Percentiles rank a stretch among this genome's conserved stretches.
Evolutionary conservation across 768 basidiomycete genomes (phyloP).

Genomic region (Trametes meyenii): DNA sequence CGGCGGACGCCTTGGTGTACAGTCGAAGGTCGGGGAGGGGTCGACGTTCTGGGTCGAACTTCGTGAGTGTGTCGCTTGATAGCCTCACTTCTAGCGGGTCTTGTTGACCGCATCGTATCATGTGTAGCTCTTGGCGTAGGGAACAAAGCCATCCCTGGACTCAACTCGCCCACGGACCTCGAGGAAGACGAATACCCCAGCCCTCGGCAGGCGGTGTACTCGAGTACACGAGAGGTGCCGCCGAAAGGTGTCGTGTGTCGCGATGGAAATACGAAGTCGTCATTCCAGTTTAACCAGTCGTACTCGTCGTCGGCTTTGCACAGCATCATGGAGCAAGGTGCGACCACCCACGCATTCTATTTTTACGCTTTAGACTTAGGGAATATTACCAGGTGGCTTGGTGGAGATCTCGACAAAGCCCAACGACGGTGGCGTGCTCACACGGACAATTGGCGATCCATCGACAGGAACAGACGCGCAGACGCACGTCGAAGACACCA

Average conservation of each 20-base stretch:
- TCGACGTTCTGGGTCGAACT: constrained; percentile 91
- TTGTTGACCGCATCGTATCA: neutral
- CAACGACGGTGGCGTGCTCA: constrained; percentile 38
- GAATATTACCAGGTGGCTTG: constrained; percentile 47
- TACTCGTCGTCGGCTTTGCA: constrained; percentile 54
- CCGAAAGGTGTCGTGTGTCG: neutral
- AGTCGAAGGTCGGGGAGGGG: constrained; percentile 57
- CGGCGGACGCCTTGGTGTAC: constrained; percentile 48
- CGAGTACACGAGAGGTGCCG: neutral
- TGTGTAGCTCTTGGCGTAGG: constrained; percentile 66
- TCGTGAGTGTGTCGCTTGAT: constrained; percentile 38
- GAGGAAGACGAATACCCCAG: constrained; percentile 13
- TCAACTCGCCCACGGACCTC: constrained; percentile 17
- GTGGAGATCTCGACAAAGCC: constrained; percentile 57
- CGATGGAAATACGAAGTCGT: neutral
- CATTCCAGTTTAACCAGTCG: constrained; percentile 22
- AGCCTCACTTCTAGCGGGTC: neutral
- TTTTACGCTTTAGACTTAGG: neutral
- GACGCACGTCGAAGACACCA: constrained; percentile 6
- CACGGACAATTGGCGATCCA: constrained; percentile 46
- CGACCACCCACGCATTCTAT: neutral
- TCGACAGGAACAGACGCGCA: constrained; percentile 39
- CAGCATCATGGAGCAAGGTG: constrained; percentile 68
- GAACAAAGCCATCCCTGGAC: constrained; percentile 44
- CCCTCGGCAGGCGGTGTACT: constrained; percentile 18